phyloP scores from a whole-genome alignment of 2,329 filamentous ascomycete species.

The Colletotrichum sp. region DNA sequence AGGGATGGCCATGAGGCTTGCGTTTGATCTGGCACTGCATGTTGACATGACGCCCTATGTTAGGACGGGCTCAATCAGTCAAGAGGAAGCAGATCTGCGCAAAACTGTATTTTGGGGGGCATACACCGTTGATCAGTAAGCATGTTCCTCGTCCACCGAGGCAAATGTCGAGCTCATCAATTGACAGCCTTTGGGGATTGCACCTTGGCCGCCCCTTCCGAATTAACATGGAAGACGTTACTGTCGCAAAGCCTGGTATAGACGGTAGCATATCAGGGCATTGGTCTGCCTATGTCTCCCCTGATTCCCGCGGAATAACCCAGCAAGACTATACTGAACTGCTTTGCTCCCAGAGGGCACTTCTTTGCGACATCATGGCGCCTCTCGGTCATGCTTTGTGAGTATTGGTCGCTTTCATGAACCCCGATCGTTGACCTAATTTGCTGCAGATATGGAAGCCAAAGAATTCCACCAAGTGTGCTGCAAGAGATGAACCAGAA shows the following conservation, averaged over 20 bases:
- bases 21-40: conserved; percentile 29
- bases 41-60: conserved; percentile 29
- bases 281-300: not conserved
- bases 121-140: conserved; percentile 32
- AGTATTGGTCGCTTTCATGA: not conserved
- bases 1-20: conserved; percentile 31
- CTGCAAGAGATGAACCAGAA: conserved; percentile 25
- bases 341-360: not conserved
- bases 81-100: conserved; percentile 29
- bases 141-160: too few relatives aligned
- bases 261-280: not conserved
- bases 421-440: not conserved
- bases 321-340: not conserved
- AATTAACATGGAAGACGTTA: not conserved
- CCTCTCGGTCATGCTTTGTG: not conserved
- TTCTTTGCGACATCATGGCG: conserved; percentile 1
- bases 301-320: not conserved
- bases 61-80: conserved; percentile 22
- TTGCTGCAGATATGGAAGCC: conserved; percentile 23
- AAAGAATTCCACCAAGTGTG: not conserved
- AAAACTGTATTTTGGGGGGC: conserved; percentile 33
- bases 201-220: conserved; percentile 14
- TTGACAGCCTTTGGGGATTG: conserved; percentile 28
- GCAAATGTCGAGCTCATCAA: not conserved
- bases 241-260: not conserved